A percentile compares a stretch with the other conserved stretches of the same genome.
phyloP scores from a whole-genome alignment of 1,284 basidiomycete genomes.

The Ustanciosporium gigantosporum region DNA sequence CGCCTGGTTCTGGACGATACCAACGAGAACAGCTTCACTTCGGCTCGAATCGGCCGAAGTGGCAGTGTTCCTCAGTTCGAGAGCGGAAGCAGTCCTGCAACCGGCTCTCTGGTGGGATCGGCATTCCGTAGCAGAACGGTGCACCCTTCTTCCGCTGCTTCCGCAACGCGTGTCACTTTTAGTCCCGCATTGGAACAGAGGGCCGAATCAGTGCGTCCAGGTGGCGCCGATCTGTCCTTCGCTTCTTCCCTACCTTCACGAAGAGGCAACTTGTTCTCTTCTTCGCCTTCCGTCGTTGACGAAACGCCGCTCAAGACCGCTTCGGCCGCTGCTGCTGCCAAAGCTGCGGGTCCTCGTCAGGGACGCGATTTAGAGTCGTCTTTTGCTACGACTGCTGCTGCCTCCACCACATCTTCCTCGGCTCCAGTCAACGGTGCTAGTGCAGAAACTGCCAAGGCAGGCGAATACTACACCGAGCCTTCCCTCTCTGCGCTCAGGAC shows the following conservation, averaged over 20 bases:
- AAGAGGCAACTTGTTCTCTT: constrained; percentile 28
- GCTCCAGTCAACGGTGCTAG: constrained; percentile 5
- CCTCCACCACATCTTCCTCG: constrained; percentile 3
- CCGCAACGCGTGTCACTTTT: constrained; percentile 43
- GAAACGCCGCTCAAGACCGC: constrained; percentile 42
- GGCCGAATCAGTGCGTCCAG: constrained; percentile 35
- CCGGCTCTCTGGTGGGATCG: constrained; percentile 22
- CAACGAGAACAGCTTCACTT: constrained; percentile 29
- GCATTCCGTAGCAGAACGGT: constrained; percentile 38
- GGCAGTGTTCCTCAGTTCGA: constrained; percentile 38
- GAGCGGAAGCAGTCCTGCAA: constrained; percentile 20
- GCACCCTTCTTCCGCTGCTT: constrained; percentile 27
- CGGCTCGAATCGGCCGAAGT: constrained; percentile 32
- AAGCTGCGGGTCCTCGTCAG: constrained; percentile 28
- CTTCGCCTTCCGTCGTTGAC: constrained; percentile 22
- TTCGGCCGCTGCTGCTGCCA: constrained; percentile 21
- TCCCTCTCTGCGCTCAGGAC: constrained; percentile 45
- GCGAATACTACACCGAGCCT: constrained; percentile 55
- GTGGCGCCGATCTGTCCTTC: constrained; percentile 42
- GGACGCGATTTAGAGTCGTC: constrained; percentile 39
- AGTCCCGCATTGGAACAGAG: constrained; percentile 50
- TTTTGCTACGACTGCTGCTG: constrained; percentile 13
- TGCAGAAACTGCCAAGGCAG: constrained; percentile 23
- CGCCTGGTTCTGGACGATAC: constrained; percentile 78
- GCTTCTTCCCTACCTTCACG: constrained; percentile 41